Base-by-base conservation (phyloP, 2,329 filamentous ascomycete species). In the Paraphaeosphaeria sporulosa region DNA sequence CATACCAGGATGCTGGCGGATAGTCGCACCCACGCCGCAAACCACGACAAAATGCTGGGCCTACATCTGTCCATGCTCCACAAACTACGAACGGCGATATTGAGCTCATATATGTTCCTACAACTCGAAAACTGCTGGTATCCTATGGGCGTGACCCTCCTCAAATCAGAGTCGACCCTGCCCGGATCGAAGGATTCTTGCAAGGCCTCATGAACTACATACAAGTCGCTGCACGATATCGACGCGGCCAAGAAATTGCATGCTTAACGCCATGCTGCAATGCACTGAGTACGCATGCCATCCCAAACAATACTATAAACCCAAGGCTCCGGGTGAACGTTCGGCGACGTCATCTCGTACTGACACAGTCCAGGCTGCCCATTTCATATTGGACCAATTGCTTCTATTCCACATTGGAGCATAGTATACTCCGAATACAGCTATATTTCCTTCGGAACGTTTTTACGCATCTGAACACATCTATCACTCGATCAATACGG, bases 1-100 rank as follows among this genome's bases (percentile, higher is more conserved):
- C 25, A 36, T 32, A 49, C 59, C 43, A 46, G 59, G 49, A 46
- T 56, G 38, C 8, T 21, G 46, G 38, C n/a, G 40, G 36, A 52
- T 46, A 53, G 52, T 47, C 40, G 53, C 53, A 54, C 3, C 48
- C 32, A 30, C 48, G 30, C 27, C 23, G 47, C 47, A 53, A 23
- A 48, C 43, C 25, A 23, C 42, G 47, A 42, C 58, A 50, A 53
- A 38, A 56, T 56, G 58, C 46, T 55, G 50, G 58, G 51, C 23
- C 23, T 38, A 27, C 43, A 23, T 55, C 13, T 36, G 44, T 19
- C 8, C 15, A 3, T 40, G 38, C 25, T 36, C 27, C 23, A 40
- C 40, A 53, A 23, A 42, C 43, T 40, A 27, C 32, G 40, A 25
- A 61, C 43, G 50, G 59, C 51, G 51, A 56, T 56, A 61, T 47